These are phyloP conservation scores for Triadica sebifera DNA, from an alignment of 345 rosid genomes.

Conservation along the genomic window DNA sequence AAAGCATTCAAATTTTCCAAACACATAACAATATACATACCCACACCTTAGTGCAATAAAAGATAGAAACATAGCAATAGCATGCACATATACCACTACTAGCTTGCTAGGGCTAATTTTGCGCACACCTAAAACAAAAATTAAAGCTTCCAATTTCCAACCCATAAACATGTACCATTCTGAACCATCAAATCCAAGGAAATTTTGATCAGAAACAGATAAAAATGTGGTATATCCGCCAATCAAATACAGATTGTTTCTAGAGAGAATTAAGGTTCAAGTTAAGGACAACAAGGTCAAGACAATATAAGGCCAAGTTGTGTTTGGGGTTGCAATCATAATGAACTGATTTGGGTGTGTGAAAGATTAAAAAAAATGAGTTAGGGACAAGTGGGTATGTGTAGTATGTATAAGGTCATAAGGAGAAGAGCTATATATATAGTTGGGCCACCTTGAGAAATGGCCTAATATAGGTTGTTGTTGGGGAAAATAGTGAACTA, in stretches of 20 bases:
- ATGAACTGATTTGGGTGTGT: slow-evolving; percentile 14
- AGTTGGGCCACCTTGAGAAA: slow-evolving; percentile 24
- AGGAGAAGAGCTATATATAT: background rate
- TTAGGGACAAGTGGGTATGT: background rate
- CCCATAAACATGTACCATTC: background rate
- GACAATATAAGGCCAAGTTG: slow-evolving; percentile 29
- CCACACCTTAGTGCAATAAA: background rate
- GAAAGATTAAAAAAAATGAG: background rate
- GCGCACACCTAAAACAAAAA: background rate
- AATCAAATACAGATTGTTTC: slow-evolving; percentile 17
- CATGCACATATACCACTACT: background rate
- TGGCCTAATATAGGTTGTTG: slow-evolving; percentile 15
- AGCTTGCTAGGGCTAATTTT: background rate
- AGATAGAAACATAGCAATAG: background rate
- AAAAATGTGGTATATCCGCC: slow-evolving; percentile 5
- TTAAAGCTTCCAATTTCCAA: background rate
- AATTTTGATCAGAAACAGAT: background rate
- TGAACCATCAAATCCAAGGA: slow-evolving; percentile 15
- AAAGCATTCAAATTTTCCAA: slow-evolving; percentile 10
- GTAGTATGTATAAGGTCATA: background rate
- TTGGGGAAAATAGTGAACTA: no score
- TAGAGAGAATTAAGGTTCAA: slow-evolving; percentile 27
- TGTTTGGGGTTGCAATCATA: slow-evolving; percentile 25
- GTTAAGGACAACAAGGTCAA: slow-evolving; percentile 32
- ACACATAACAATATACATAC: background rate